Evolutionary conservation across 2,329 filamentous ascomycete species (phyloP).

Genomic region (Ciborinia camelliae): DNA sequence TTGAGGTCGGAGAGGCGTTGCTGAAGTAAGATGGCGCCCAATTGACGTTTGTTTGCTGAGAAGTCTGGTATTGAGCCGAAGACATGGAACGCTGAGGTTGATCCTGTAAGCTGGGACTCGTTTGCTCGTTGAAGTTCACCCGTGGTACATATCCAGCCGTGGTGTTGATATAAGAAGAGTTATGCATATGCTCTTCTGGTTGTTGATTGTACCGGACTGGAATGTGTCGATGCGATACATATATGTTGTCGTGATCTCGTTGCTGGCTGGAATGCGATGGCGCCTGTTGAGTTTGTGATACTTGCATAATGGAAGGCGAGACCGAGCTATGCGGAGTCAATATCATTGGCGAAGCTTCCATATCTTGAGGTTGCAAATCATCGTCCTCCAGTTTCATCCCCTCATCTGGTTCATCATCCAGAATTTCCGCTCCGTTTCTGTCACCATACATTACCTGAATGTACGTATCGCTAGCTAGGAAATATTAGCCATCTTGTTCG

Average conservation of each 20-base stretch:
- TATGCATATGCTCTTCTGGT: constrained; percentile 4
- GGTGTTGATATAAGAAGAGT: constrained; percentile 10
- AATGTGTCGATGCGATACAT: constrained; percentile 12
- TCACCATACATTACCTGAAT: constrained; percentile 31
- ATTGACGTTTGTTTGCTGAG: constrained; percentile 5
- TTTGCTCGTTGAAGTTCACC: constrained; percentile 23
- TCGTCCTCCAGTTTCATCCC: constrained; percentile 29
- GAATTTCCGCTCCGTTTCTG: constrained; percentile 21
- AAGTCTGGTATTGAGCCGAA: constrained; percentile 25
- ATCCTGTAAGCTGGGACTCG: constrained; percentile 25
- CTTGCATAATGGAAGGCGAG: constrained; percentile 15
- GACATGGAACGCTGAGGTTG: constrained; percentile 23
- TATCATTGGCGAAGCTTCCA: constrained; percentile 26
- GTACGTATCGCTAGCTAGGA: constrained; percentile 23
- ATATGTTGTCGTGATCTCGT: constrained; percentile 20
- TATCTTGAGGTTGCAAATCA: constrained; percentile 27
- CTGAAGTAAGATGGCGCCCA: constrained; percentile 21
- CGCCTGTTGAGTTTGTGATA: constrained; percentile 10
- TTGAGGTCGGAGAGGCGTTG: constrained; percentile 19
- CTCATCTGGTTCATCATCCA: constrained; percentile 27
- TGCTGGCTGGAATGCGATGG: constrained; percentile 18
- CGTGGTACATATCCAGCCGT: background rate
- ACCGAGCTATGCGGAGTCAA: constrained; percentile 11
- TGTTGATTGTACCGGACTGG: constrained; percentile 6
- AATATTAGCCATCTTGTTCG: background rate